Evolutionary conservation across 2,329 filamentous ascomycete genomes (phyloP).

Genomic region (Clonostachys rhizophaga): DNA sequence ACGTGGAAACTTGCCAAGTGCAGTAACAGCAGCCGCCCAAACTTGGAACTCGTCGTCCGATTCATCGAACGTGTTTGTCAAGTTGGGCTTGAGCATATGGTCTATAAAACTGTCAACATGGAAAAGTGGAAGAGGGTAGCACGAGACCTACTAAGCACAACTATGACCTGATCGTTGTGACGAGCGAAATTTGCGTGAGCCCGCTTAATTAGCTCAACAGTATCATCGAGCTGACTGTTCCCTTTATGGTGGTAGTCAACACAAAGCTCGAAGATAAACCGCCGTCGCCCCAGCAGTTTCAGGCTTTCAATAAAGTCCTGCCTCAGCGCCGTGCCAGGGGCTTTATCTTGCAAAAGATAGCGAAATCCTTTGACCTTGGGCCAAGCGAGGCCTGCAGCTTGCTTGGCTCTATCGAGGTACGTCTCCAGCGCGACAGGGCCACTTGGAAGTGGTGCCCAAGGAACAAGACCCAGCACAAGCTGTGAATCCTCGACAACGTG

Average conservation of each 20-base stretch:
- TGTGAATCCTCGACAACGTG: constrained; percentile 50
- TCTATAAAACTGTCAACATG: constrained; percentile 41
- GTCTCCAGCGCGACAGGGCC: constrained; percentile 51
- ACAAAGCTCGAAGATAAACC: constrained; percentile 74
- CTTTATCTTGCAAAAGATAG: constrained; percentile 78
- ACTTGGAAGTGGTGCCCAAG: constrained; percentile 78
- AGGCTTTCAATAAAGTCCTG: constrained; percentile 61
- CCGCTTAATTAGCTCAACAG: constrained; percentile 62
- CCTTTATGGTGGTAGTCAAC: constrained; percentile 78
- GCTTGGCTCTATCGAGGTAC: constrained; percentile 60
- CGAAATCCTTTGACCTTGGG: constrained; percentile 70
- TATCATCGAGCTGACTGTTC: constrained; percentile 66
- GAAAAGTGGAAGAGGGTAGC: background rate
- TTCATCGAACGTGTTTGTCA: constrained; percentile 54
- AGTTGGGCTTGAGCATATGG: constrained; percentile 84
- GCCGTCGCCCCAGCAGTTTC: constrained; percentile 57
- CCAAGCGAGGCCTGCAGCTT: constrained; percentile 61
- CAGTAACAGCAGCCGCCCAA: constrained; percentile 66
- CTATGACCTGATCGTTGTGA: constrained; percentile 53
- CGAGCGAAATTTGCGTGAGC: constrained; percentile 55
- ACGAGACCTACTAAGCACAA: constrained; percentile 61
- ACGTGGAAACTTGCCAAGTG: constrained; percentile 56
- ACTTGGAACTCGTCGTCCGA: constrained; percentile 54
- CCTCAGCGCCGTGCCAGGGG: constrained; percentile 57
- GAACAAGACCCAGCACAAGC: constrained; percentile 65